Evolutionary conservation across 1,139 yeast species (phyloP), one percentile per base, ranked within the genome.

Genomic region (Saccharomyces pastorianus): DNA sequence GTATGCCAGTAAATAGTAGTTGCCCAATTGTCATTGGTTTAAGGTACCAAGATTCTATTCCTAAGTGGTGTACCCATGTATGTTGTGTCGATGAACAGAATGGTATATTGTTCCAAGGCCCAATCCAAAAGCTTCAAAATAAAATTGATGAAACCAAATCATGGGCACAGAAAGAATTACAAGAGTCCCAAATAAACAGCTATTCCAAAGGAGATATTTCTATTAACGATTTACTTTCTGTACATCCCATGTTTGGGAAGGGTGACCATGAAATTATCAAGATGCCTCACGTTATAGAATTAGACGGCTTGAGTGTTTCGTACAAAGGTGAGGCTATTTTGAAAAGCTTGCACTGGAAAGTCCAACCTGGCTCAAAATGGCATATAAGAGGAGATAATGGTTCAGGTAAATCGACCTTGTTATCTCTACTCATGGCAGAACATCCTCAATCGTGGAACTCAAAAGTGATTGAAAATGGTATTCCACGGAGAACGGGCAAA

Each of bases 371-470:
- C 1, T 86, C 89, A 25, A 84, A 81, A 63, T 90, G 97, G 96
- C 91, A 95, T 66, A 77, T 93, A 44, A 75, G 85, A 54, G 99
- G 99, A 6, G 82, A 84, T 58, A 93, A 93, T 62, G 99, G 99
- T 0, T 78, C 95, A 0, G 99, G 99, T 0, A 93, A 93, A 66
- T 87, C 96, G 3, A 93, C 99, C 0, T 71, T 93, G 23, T 71
- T 93, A 17, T 83, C 97, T 1, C 70, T 93, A 46, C 76, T 93
- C 41, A 89, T 96, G 0, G 93, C 96, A 2, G 99, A 93, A 64
- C 99, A 93, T 66, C 99, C 99, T 0, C 96, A 93, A 69, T 84
- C 96, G 1, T 93, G 98, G 98, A 84, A 82, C 61, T 78, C 83
- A 3, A 82, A 80, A 28, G 77, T 93, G 47, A 70, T 76, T 20